phyloP scores from a whole-genome alignment of 768 basidiomycete genomes.

The Myochromella boudieri region DNA sequence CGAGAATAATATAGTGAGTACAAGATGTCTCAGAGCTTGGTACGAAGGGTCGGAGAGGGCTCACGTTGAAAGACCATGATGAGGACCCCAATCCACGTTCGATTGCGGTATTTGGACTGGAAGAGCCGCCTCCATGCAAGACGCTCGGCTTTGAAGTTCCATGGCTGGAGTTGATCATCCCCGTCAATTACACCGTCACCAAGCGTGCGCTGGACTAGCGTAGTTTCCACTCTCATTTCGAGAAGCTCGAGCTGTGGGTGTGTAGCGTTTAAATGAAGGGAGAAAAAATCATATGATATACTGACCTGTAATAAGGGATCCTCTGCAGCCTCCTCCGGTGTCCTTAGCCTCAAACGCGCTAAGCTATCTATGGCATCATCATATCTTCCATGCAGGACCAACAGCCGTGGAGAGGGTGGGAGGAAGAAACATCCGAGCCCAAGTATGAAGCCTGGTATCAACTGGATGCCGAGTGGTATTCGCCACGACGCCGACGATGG shows the following conservation, averaged over 20 bases:
- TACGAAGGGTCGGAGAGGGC: slow-evolving; percentile 21
- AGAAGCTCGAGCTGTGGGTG: slow-evolving; percentile 60
- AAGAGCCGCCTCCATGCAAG: slow-evolving; percentile 60
- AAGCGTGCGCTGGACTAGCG: slow-evolving; percentile 43
- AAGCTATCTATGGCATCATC: slow-evolving; percentile 62
- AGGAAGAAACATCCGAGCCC: slow-evolving; percentile 59
- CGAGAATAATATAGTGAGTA: neutral
- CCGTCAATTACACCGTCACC: slow-evolving; percentile 18
- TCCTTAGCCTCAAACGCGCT: slow-evolving; percentile 51
- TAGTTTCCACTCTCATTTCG: slow-evolving; percentile 72
- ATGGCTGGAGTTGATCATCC: slow-evolving; percentile 5
- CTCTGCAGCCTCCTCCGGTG: slow-evolving; percentile 39
- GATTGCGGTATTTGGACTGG: slow-evolving; percentile 46
- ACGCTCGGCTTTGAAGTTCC: slow-evolving; percentile 32
- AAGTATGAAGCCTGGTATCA: slow-evolving; percentile 67
- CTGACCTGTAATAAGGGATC: slow-evolving; percentile 55
- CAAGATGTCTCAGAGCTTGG: neutral
- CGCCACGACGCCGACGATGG: slow-evolving; percentile 69
- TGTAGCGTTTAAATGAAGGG: neutral
- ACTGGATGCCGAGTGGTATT: slow-evolving; percentile 71
- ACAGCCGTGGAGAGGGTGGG: slow-evolving; percentile 61
- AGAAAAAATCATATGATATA: slow-evolving; percentile 1
- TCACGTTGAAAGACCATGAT: slow-evolving; percentile 85
- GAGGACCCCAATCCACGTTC: slow-evolving; percentile 69
- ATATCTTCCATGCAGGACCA: slow-evolving; percentile 53